Conservation (phyloP, 2,329 filamentous ascomycete species). For the Lasiodiplodia sp. region DNA sequence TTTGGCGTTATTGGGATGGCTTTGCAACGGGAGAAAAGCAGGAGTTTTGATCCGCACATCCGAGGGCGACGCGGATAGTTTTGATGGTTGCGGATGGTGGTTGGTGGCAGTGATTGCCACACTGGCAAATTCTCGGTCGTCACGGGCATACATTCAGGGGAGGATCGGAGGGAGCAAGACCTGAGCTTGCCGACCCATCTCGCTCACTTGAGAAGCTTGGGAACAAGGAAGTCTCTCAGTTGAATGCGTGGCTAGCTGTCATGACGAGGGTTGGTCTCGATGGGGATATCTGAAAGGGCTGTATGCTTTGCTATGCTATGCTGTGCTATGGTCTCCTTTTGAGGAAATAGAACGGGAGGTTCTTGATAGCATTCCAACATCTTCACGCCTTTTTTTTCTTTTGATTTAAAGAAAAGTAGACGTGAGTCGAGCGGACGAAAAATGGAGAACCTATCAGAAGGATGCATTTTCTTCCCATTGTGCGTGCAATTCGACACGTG, state of each 20-base stretch:
- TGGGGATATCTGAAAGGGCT: not conserved
- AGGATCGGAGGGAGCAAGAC: not conserved
- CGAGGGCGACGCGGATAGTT: not conserved
- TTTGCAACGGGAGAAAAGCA: not conserved
- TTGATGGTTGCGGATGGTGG: not conserved
- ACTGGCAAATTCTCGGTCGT: not conserved
- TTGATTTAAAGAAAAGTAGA: not conserved
- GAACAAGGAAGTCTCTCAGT: not conserved
- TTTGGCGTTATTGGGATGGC: conserved; percentile 6
- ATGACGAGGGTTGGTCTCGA: not conserved
- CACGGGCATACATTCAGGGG: not conserved
- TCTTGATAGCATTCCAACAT: not conserved
- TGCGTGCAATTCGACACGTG: not conserved
- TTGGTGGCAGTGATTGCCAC: not conserved
- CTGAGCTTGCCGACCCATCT: not conserved
- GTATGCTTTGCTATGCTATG: not conserved
- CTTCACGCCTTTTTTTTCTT: not conserved
- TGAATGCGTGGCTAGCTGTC: not conserved
- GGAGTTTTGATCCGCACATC: not conserved
- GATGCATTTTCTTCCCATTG: not conserved
- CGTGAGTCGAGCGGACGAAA: not conserved
- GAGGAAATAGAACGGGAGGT: not conserved
- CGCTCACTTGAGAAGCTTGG: not conserved
- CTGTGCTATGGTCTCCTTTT: not conserved
- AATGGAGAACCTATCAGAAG: not conserved